Evolutionary conservation across 306 rosid genomes (phyloP).

Genomic region (Gastrolobium bilobum): DNA sequence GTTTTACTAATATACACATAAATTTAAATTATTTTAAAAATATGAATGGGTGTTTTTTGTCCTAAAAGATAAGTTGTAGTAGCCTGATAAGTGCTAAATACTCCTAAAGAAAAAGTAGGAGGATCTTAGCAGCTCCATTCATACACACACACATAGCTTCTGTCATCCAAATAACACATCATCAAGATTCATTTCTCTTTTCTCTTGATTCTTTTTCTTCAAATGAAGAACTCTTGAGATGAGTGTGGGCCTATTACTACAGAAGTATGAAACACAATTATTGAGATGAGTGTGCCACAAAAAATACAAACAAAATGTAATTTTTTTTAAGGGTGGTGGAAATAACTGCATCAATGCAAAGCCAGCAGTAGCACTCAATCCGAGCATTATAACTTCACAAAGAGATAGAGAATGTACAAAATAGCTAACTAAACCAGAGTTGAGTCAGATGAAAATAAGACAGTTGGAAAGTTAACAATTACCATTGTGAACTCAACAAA

Average conservation of each 20-base stretch:
- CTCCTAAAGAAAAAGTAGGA: not conserved
- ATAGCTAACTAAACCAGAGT: slow-evolving; percentile 9
- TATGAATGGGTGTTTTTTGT: not conserved
- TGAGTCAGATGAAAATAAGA: slow-evolving; percentile 31
- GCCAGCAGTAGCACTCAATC: slow-evolving; percentile 22
- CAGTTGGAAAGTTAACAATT: slow-evolving; percentile 41
- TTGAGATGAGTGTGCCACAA: not conserved
- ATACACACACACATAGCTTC: not conserved
- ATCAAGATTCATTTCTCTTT: not conserved
- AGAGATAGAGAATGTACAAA: not conserved
- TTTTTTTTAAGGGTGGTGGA: not conserved
- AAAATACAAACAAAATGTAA: slow-evolving; percentile 20
- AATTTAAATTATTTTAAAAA: not conserved
- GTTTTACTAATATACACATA: not conserved
- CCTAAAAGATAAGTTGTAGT: not conserved
- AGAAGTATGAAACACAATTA: not conserved
- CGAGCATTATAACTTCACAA: slow-evolving; percentile 24
- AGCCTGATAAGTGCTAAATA: not conserved
- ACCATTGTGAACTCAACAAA: slow-evolving; percentile 93
- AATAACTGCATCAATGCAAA: slow-evolving; percentile 29
- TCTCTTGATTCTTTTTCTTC: not conserved
- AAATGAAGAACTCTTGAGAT: not conserved
- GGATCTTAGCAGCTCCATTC: not conserved
- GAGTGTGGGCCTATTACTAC: not conserved
- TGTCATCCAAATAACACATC: not conserved